phyloP scores from a whole-genome alignment of 2,329 filamentous ascomycete species.

The Alternaria conjuncta region DNA sequence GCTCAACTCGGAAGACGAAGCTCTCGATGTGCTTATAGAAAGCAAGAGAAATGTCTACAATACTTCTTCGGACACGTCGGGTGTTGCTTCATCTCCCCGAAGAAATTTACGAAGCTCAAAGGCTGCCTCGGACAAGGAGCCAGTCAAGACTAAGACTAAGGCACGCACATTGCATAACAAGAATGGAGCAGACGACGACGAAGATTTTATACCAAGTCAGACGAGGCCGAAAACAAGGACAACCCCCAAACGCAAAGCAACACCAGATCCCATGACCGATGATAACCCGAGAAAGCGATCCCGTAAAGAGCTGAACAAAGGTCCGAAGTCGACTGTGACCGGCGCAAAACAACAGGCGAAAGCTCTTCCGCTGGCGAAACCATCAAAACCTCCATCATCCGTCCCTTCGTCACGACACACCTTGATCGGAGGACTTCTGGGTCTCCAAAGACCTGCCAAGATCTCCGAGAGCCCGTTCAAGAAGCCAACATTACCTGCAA shows the following conservation, averaged over 20 bases:
- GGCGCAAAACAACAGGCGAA: not conserved
- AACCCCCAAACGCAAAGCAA: slow-evolving; percentile 17
- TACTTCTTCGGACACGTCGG: not conserved
- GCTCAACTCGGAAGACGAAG: slow-evolving; percentile 3
- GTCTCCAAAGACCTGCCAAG: slow-evolving; percentile 8
- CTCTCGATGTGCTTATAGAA: slow-evolving; percentile 6
- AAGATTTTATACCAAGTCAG: slow-evolving; percentile 13
- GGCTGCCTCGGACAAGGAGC: not conserved
- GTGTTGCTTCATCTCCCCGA: not conserved
- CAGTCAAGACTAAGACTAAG: not conserved
- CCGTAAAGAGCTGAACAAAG: not conserved
- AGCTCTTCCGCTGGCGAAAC: not conserved
- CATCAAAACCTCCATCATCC: slow-evolving; percentile 1
- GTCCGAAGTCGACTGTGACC: not conserved
- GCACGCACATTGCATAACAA: slow-evolving; percentile 1
- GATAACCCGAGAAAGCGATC: not conserved
- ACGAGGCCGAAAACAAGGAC: slow-evolving; percentile 3
- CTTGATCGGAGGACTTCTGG: slow-evolving; percentile 22
- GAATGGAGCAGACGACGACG: slow-evolving; percentile 16
- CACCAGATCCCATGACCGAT: not conserved
- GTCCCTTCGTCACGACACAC: slow-evolving; percentile 6
- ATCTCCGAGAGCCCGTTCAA: slow-evolving; percentile 18
- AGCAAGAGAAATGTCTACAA: not conserved
- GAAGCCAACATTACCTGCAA: slow-evolving; percentile 20
- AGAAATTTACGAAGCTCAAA: slow-evolving; percentile 1